Conservation (phyloP, 2,329 filamentous ascomycete species). For the Trichoderma sp. region DNA sequence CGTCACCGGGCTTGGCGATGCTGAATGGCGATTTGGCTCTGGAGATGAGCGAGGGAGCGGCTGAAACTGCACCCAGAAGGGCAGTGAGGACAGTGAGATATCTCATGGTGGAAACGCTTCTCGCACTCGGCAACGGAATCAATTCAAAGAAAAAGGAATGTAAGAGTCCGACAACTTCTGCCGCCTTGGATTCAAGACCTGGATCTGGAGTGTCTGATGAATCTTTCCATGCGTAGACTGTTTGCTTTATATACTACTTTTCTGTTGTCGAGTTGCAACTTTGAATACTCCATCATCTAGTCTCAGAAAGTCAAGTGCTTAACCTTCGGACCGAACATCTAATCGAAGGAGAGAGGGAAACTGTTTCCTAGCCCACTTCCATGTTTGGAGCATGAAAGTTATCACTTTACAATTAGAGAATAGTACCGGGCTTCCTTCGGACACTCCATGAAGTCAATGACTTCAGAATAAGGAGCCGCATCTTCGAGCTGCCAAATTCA, state of each 20-base stretch:
- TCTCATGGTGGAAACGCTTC: not conserved
- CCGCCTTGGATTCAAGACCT: not conserved
- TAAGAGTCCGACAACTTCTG: not conserved
- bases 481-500: not conserved
- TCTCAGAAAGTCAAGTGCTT: not conserved
- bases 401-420: conserved; percentile 8
- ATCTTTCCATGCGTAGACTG: not conserved
- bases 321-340: conserved; percentile 1
- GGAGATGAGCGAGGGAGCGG: not conserved
- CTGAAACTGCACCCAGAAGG: conserved; percentile 8
- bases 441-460: not conserved
- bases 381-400: not conserved
- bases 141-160: not conserved
- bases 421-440: conserved; percentile 16
- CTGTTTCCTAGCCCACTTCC: not conserved
- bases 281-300: not conserved
- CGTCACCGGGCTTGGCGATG: not conserved
- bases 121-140: not conserved
- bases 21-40: not conserved
- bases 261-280: not conserved
- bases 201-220: not conserved
- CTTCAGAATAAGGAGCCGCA: not conserved
- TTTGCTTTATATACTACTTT: not conserved
- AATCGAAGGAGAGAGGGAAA: not conserved
- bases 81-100: not conserved